Conservation (phyloP, 495 filamentous ascomycete species). For the Penicillium canariense region DNA sequence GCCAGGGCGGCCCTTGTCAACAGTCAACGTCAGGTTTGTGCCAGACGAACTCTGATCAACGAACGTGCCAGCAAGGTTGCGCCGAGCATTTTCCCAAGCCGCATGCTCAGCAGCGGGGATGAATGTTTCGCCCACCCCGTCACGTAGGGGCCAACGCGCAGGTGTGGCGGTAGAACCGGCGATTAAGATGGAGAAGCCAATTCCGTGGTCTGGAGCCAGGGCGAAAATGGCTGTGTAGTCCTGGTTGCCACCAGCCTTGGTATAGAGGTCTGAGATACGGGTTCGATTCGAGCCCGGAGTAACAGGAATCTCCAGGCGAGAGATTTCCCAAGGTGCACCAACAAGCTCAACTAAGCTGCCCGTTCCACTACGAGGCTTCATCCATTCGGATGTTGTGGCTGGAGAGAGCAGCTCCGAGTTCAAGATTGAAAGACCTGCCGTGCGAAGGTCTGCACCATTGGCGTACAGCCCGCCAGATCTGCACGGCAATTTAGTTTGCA, state of each 20-base stretch:
- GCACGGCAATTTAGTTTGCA: background rate
- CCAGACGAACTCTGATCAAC: background rate
- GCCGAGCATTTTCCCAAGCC: background rate
- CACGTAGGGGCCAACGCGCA: background rate
- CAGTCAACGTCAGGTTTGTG: background rate
- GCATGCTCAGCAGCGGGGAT: background rate
- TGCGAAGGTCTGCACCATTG: conserved; percentile 8
- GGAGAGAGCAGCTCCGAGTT: conserved; percentile 40
- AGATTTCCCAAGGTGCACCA: conserved; percentile 14
- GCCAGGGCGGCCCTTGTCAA: background rate
- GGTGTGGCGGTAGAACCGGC: background rate
- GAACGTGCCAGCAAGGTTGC: background rate
- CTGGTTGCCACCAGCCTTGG: conserved; percentile 13
- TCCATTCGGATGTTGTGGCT: conserved; percentile 37
- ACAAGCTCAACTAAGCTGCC: conserved; percentile 13
- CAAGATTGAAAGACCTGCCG: conserved; percentile 44
- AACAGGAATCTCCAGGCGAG: conserved; percentile 5
- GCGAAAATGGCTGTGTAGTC: conserved; percentile 16
- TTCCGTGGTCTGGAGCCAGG: conserved; percentile 18
- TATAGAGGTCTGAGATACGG: conserved; percentile 14
- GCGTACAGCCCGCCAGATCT: background rate
- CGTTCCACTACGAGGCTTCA: conserved; percentile 34
- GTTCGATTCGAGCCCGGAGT: conserved; percentile 16
- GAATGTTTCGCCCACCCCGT: background rate
- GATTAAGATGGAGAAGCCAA: conserved; percentile 12